These are phyloP conservation scores for Fusarium tricinctum DNA, from an alignment of 2,329 filamentous ascomycete species.

Conservation along the genomic window DNA sequence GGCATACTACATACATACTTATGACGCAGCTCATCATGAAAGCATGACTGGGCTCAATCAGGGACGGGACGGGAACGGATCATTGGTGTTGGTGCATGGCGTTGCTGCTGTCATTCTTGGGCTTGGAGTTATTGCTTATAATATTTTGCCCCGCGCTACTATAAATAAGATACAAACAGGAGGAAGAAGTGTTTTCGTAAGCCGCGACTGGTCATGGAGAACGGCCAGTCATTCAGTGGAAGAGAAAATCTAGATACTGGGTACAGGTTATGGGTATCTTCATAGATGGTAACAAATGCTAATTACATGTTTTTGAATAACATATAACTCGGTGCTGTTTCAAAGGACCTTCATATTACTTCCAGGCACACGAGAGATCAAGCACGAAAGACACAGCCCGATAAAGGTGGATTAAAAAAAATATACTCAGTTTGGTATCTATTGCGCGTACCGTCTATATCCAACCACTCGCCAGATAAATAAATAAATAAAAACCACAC, in stretches of 20 bases:
- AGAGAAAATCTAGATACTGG: constrained; percentile 8
- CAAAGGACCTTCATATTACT: background rate
- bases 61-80: constrained; percentile 4
- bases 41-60: background rate
- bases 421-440: constrained; percentile 50
- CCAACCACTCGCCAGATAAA: constrained; percentile 36
- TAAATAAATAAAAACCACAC: constrained; percentile 20
- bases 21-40: background rate
- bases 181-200: background rate
- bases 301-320: constrained; percentile 1
- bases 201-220: background rate
- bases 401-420: constrained; percentile 5
- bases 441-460: constrained; percentile 50
- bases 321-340: background rate
- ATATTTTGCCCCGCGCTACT: constrained; percentile 2
- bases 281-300: constrained; percentile 15
- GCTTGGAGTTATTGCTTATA: constrained; percentile 9
- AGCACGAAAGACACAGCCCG: background rate
- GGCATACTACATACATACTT: background rate
- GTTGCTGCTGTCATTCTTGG: constrained; percentile 34
- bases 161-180: constrained; percentile 30
- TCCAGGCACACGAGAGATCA: background rate
- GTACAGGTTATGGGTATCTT: constrained; percentile 1
- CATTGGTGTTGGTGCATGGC: constrained; percentile 22
- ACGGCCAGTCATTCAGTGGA: background rate